Base-by-base conservation (phyloP, 805 yeast species). In the Pichia eremophila region DNA sequence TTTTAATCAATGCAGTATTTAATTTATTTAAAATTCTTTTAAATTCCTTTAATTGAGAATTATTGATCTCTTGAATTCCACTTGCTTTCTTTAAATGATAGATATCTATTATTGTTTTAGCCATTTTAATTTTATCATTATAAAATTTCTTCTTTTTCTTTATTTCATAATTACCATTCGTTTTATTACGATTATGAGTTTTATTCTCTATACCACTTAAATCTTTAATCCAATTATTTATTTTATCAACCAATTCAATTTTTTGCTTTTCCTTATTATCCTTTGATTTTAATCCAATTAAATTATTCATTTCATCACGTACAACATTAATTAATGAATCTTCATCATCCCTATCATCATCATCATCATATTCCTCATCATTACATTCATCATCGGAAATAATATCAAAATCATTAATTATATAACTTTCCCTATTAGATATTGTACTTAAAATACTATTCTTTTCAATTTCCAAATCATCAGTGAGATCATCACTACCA, bases 341-440 rank as follows among this genome's bases (percentile, higher is more conserved):
- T 35, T 19, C 38, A n/a, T 38, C 52, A 37, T 59, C 60, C 9
- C 56, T 58, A 15, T 61, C 59, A 0, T 51, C 58, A 2, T 57
- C 32, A n/a, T 40, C 44, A 3, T 28, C 27, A 15, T n/a, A n/a
- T n/a, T n/a, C n/a, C n/a, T 28, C 40, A 18, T 34, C 28, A 4
- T 41, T 39, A 44, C 28, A 44, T 2, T 22, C 39, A 15, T 31
- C 15, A 17, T 40, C 35, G 22, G 36, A 37, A 28, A 46, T 29
- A 44, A 53, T 15, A 35, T 42, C 43, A 31, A 50, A 45, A 40
- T 51, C 46, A 22, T 56, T 51, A 19, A 55, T 51, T 9, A 57
- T 54, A 39, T 51, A 57, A 19, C 56, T 51, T 14, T 48, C 40
- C 2, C 29, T 44, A 2, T 28, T 43, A 9, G 40, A 28, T 40